Evolutionary conservation across 495 filamentous ascomycete species (phyloP), one percentile per base, ranked within the genome.

Genomic region (Aspergillus sparsus): DNA sequence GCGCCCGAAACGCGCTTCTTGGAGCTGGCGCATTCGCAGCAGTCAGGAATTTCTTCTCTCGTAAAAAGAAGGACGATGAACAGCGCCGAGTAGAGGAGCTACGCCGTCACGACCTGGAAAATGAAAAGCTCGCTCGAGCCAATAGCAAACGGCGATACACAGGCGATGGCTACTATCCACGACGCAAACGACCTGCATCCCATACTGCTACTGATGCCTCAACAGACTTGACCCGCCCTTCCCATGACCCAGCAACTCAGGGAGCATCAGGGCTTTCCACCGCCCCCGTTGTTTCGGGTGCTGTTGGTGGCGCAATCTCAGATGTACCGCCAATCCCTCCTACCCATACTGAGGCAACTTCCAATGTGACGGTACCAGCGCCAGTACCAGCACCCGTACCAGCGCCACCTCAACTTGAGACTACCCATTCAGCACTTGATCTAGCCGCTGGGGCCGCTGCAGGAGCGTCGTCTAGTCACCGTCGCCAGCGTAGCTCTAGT

Each of bases 1-100:
- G 75, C 3, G 65, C 83, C 5, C 80, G 81, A 18, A 85, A 92
- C 66, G 86, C 86, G 1, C 62, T 94, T 32, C 83, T 87, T 35
- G 85, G 84, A 3, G 74, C 91, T 6, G 92, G 92, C 10, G 81
- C 82, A 7, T 72, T 82, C 77, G 75, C 88, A 68, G 73, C 90
- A 63, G 71, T 83, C 74, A 71, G 86, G 71, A 89, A 86, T 68
- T 79, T 86, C 64, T 85, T 87, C 65, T 85, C 81, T 37, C 83
- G 83, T 49, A 77, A 83, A 10, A 82, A 80, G 61, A 83, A 84
- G 13, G 76, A 80, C 49, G 85, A 83, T 64, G 87, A 90, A 53
- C 79, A 90, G 44, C 82, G 79, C 13, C 80, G 87, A n/a, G 52
- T 89, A 13, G 84, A 86, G 35, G 81, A 83, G 3, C 77, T 89